These are phyloP conservation scores for Plasmodium ovale DNA, from an alignment of 169 alveolate genomes.

Conservation along the genomic window DNA sequence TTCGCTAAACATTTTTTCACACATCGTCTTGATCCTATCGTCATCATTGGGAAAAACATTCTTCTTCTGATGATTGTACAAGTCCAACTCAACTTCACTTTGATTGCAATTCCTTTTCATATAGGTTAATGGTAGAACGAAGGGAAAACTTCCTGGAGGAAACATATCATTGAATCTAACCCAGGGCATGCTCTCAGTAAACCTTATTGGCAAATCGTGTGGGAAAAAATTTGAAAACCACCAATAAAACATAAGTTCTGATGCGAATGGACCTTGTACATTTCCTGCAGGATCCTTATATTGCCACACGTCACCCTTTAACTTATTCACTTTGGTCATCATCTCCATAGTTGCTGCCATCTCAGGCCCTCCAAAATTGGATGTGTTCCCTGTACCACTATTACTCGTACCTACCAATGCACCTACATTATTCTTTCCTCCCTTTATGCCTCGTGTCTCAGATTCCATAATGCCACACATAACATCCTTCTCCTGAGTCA, in stretches of 20 bases:
- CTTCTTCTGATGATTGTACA: too few relatives aligned
- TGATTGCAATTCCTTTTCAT: slow-evolving; percentile 9
- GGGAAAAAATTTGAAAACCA: slow-evolving; percentile 83
- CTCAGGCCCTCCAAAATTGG: neutral
- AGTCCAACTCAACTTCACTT: too few relatives aligned
- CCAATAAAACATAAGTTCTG: slow-evolving; percentile 86
- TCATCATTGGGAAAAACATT: too few relatives aligned
- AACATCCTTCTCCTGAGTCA: neutral
- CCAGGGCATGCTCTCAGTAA: slow-evolving; percentile 85
- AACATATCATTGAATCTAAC: slow-evolving; percentile 81
- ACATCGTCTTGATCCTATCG: too few relatives aligned
- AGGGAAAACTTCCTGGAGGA: slow-evolving; percentile 79
- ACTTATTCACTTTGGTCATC: slow-evolving; percentile 45
- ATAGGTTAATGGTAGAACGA: slow-evolving; percentile 75
- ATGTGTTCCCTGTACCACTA: too few relatives aligned
- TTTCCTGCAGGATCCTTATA: slow-evolving; percentile 86
- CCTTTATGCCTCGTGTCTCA: neutral
- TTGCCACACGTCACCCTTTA: slow-evolving; percentile 81
- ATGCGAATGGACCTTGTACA: slow-evolving; percentile 86
- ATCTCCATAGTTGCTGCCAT: neutral
- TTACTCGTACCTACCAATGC: neutral
- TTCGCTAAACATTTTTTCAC: too few relatives aligned
- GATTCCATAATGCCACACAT: neutral
- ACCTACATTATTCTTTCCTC: too few relatives aligned
- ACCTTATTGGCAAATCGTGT: slow-evolving; percentile 81